Evolutionary conservation across 352 stramenopile genomes (phyloP), one percentile per base, ranked within the genome.

Genomic region (Phytophthora tentaculata): DNA sequence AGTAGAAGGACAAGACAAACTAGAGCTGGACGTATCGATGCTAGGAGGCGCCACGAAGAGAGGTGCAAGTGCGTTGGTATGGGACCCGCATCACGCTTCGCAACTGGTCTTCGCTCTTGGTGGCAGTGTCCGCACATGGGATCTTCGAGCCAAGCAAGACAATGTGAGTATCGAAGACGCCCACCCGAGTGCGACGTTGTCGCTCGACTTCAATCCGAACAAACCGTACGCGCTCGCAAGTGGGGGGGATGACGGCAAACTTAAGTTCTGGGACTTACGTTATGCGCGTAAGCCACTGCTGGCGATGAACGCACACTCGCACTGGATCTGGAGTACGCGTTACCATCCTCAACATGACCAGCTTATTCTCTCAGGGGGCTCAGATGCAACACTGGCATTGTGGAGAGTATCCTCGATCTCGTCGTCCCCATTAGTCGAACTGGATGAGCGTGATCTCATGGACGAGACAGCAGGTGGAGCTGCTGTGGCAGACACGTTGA

Each of bases 271-370:
- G 97, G 97, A 99, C 83, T 75, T 99, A 63, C 94, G 97, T 16
- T 74, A 82, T 16, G 56, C 83, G 0, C 67, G 84, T 32, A 81
- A 81, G 41, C 80, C 98, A 2, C 63, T 99, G 37, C 84, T 98
- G 16, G 71, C 76, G 23, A 69, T 98, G 13, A 73, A 61, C n/a
- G 96, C 95, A 24, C 98, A 99, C 82, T 86, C 73, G 23, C 96
- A 99, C 80, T 98, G 96, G 88, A 80, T 96, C 24, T 95, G 80
- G 41, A 84, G 76, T 51, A 91, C 97, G 16, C 77, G 81, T n/a
- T 99, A 98, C 83, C 99, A 99, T 80, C 95, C 94, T 5, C 99
- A 98, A 75, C 96, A 99, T 77, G 98, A 99, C 82, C 97, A 99
- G 73, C 83, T 99, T 20, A 70, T 99, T 26, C 68, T 99, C 5